Evolutionary conservation across 768 basidiomycete genomes (phyloP), one percentile per base, ranked within the genome.

Genomic region (Vararia minispora): DNA sequence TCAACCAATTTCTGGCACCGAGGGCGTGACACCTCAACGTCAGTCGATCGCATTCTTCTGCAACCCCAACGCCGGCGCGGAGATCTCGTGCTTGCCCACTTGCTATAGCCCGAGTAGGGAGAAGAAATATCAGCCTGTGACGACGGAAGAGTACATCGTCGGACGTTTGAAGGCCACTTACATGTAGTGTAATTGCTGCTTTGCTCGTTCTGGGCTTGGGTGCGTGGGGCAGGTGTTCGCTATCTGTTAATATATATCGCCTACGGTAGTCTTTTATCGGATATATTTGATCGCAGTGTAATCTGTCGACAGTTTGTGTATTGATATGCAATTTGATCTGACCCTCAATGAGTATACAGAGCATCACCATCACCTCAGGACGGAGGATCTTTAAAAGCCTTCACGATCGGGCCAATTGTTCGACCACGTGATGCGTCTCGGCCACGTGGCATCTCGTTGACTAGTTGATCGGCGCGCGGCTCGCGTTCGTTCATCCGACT

Each of bases 31-130:
- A 1, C 77, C 83, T 1, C 57, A 62, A 7, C 71, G 87, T 20
- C 83, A 86, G 52, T 85, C 82, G 7, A 79, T 89, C 36, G 87
- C 82, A 6, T 90, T 84, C 65, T 90, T 90, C 60, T 86, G 81
- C 64, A 88, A 82, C 49, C 85, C 86, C 3, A 85, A 88, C 46
- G 74, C 72, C 49, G 68, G 68, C 28, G 63, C 81, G 11, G 62
- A 68, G 41, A 77, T 90, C 39, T 63, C 74, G 12, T 84, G 85
- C 46, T 58, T 89, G 20, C 82, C 85, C 14, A 81, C 72, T 40
- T 76, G 74, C 45, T 45, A 48, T 25, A 58, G 57, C 22, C 75
- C 78, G 22, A 76, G 72, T 22, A 52, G 57, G 22, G 59, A 60
- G 37, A 59, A 65, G 8, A 86, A 79, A 59, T 85, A 88, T 53